phyloP scores from a whole-genome alignment of 2,329 filamentous ascomycete genomes.

The Trichocomaceae sp. region DNA sequence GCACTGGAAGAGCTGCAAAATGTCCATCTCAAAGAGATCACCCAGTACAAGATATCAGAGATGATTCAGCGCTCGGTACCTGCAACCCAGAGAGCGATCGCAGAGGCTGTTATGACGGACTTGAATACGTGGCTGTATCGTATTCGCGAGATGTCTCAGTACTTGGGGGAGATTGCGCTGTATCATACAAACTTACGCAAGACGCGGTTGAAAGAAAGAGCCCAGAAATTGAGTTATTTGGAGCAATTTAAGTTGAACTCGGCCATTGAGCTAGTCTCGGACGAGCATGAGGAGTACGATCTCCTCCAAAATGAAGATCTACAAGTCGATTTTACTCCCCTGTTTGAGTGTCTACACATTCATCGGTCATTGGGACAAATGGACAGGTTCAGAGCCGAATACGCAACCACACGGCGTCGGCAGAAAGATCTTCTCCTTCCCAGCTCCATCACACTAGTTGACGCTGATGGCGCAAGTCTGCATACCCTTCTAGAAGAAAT shows the following conservation, averaged over 20 bases:
- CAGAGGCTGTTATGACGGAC: conserved; percentile 94
- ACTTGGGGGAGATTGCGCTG: conserved; percentile 90
- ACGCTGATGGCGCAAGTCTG: conserved; percentile 78
- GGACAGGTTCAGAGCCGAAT: conserved; percentile 84
- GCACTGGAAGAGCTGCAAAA: conserved; percentile 94
- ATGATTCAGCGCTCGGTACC: conserved; percentile 95
- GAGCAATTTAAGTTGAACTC: conserved; percentile 88
- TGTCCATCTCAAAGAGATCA: conserved; percentile 89
- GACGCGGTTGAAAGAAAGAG: conserved; percentile 72
- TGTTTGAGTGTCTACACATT: conserved; percentile 94
- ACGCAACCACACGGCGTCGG: conserved; percentile 79
- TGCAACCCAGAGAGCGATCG: conserved; percentile 83
- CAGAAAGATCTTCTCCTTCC: conserved; percentile 90
- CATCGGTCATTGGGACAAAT: conserved; percentile 89
- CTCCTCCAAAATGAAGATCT: conserved; percentile 92
- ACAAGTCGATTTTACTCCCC: conserved; percentile 85
- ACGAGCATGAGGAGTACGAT: conserved; percentile 93
- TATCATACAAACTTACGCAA: conserved; percentile 89
- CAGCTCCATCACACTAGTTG: conserved; percentile 64
- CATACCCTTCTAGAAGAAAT: conserved; percentile 90
- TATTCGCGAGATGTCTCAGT: conserved; percentile 92
- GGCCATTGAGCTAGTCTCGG: conserved; percentile 87
- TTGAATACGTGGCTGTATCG: conserved; percentile 94
- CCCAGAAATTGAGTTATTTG: conserved; percentile 68
- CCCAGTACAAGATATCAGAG: conserved; percentile 88